Evolutionary conservation across 768 basidiomycete species (phyloP), one percentile per base, ranked within the genome.

Genomic region (Postia placenta): DNA sequence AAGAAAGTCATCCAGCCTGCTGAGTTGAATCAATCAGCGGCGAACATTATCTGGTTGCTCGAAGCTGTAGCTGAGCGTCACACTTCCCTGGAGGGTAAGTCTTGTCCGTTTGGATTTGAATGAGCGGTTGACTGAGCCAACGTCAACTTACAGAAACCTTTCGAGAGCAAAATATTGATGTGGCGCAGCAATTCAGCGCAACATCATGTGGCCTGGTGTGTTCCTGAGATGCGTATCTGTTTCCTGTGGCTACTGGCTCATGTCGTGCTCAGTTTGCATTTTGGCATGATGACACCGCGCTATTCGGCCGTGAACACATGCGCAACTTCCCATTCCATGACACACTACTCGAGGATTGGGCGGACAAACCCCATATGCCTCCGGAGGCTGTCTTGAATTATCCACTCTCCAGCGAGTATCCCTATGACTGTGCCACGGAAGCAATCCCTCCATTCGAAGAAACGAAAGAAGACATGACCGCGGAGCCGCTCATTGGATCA

Each of bases 171-270:
- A 62, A 55, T 37, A 48, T 57, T 4, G 61, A 62, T 35, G 25
- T 54, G 11, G 57, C 49, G 6, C 51, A 60, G 20, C 59, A 64
- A 22, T 64, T 64, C 40, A 54, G 56, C 20, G 45, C 41, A 0
- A 59, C 60, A 33, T 54, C 65, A 0, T 56, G 57, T 46, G 63
- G 60, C 1, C n/a, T 66, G 41, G 64, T 63, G 47, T 9, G 59
- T 54, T 60, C 1, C n/a, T 66, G 41, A 63, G 62, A 46, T 9
- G 59, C 53, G 12, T 4, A 11, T 12, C 24, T 22, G 26, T 19
- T 25, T 37, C 19, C 11, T 5, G 5, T n/a, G 19, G n/a, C n/a
- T n/a, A n/a, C n/a, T n/a, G n/a, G n/a, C n/a, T n/a, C n/a, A n/a
- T n/a, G n/a, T n/a, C 33, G 15, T 15, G 30, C 7, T 4, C 35